Percentiles rank a stretch among this genome's conserved stretches.
phyloP scores from a whole-genome alignment of 2,329 filamentous ascomycete species.

The Phialophora macrospora region DNA sequence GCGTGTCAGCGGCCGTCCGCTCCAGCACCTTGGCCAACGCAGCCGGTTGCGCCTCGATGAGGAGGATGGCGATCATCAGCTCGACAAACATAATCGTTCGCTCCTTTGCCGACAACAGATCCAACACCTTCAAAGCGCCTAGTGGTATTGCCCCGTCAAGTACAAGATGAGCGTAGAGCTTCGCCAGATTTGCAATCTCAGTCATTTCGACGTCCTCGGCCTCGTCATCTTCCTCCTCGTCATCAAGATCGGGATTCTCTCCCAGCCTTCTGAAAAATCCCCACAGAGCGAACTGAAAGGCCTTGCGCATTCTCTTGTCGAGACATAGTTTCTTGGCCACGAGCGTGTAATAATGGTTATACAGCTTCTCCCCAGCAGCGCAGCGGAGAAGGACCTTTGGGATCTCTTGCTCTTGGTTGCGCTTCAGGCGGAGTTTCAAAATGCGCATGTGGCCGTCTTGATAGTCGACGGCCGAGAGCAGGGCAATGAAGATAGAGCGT shows the following conservation, averaged over 20 bases:
- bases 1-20: constrained; percentile 59
- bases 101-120: constrained; percentile 75
- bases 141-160: constrained; percentile 64
- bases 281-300: constrained; percentile 87
- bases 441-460: constrained; percentile 82
- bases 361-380: constrained; percentile 76
- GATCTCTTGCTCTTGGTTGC: constrained; percentile 82
- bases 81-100: constrained; percentile 81
- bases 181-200: constrained; percentile 69
- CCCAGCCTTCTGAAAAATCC: constrained; percentile 83
- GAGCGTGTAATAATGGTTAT: constrained; percentile 92
- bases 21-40: constrained; percentile 70
- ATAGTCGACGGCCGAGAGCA: constrained; percentile 83
- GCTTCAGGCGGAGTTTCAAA: constrained; percentile 81
- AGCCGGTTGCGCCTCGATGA: constrained; percentile 69
- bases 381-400: constrained; percentile 87
- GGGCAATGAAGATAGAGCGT: constrained; percentile 87
- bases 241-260: constrained; percentile 73
- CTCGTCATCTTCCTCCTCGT: constrained; percentile 59
- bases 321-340: constrained; percentile 78
- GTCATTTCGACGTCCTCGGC: constrained; percentile 57
- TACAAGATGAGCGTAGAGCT: constrained; percentile 68
- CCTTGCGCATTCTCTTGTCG: constrained; percentile 76
- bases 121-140: constrained; percentile 66
- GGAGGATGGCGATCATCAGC: constrained; percentile 74